Evolutionary conservation across 768 basidiomycete genomes (phyloP).

Genomic region (Lactarius hatsudake): DNA sequence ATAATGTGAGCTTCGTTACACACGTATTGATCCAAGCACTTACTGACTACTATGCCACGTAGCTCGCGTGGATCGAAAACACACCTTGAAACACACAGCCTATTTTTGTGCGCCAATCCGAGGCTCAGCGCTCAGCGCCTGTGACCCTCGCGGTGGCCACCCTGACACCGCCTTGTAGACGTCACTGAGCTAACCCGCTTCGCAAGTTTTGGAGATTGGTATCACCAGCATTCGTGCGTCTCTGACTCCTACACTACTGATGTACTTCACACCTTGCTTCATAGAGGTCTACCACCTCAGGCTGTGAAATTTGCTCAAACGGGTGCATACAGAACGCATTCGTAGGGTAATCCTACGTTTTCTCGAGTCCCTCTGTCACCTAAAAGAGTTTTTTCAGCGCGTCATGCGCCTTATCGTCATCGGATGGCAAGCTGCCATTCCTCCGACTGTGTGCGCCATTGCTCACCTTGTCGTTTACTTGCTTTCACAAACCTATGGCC

Average conservation of each 20-base stretch:
- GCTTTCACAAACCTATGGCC: background rate
- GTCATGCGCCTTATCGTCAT: background rate
- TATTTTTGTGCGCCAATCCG: background rate
- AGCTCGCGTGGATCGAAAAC: background rate
- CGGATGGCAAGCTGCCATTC: conserved; percentile 1
- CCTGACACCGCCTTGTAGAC: background rate
- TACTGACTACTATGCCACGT: background rate
- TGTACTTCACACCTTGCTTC: background rate
- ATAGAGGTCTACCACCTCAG: background rate
- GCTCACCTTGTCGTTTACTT: background rate
- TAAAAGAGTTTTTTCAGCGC: background rate
- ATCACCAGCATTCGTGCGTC: conserved; percentile 5
- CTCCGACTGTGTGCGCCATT: background rate
- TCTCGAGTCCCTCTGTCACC: background rate
- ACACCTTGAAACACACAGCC: too few relatives aligned
- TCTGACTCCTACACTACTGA: too few relatives aligned
- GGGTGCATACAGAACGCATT: background rate
- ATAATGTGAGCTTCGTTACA: background rate
- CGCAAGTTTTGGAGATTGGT: conserved; percentile 2
- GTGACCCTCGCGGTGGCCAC: background rate
- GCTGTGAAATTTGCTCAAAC: background rate
- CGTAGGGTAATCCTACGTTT: background rate
- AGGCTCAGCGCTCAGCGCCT: too few relatives aligned
- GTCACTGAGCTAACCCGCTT: background rate
- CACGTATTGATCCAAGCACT: background rate